Percentiles rank a stretch among this genome's conserved stretches.
Evolutionary conservation across 2,329 filamentous ascomycete genomes (phyloP).

Genomic region (Myriosclerotinia scirpicola): DNA sequence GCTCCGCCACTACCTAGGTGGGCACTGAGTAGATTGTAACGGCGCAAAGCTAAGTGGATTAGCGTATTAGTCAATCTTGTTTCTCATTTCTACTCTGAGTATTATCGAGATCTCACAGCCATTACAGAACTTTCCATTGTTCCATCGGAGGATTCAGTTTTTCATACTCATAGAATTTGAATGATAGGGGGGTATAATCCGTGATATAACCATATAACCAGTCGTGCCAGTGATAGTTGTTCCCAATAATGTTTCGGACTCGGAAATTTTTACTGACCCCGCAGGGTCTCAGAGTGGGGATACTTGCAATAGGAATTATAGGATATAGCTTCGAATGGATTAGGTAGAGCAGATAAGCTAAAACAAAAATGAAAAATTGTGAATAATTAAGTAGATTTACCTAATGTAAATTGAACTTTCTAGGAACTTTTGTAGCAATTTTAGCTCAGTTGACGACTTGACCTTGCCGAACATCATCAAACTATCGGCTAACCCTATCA

Average conservation of each 20-base stretch:
- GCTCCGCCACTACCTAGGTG: not conserved
- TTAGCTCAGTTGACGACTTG: not conserved
- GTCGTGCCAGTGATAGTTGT: not conserved
- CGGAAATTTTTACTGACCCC: not conserved
- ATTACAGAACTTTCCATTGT: not conserved
- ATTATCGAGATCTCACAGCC: constrained; percentile 1
- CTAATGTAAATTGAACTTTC: not conserved
- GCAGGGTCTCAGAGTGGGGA: not conserved
- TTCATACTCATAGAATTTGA: not conserved
- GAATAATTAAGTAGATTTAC: not conserved
- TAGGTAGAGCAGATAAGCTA: not conserved
- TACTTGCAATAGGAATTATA: not conserved
- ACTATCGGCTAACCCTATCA: constrained; percentile 8
- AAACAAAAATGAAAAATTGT: not conserved
- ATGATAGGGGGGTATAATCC: not conserved
- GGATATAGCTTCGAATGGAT: not conserved
- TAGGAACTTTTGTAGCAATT: not conserved
- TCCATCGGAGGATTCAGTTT: constrained; percentile 4
- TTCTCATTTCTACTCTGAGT: not conserved
- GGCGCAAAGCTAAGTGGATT: not conserved
- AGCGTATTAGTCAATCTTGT: not conserved
- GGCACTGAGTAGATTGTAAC: not conserved
- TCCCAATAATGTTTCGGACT: not conserved
- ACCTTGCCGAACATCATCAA: not conserved
- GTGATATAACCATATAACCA: not conserved